Evolutionary conservation across 208 protist species (phyloP).

Genomic region (Trypanosoma cruzi): DNA sequence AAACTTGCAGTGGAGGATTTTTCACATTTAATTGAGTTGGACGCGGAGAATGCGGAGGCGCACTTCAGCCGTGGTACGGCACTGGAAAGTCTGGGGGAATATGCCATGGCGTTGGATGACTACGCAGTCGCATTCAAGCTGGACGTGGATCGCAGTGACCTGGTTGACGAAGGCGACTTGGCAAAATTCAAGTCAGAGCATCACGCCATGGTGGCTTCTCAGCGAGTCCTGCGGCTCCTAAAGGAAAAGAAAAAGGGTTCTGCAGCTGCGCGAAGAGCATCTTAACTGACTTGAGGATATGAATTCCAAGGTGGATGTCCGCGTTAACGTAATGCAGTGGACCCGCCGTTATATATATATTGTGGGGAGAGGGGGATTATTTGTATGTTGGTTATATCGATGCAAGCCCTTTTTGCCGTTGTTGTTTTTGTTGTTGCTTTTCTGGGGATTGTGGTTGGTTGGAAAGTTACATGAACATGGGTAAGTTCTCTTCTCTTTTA

Average conservation of each 20-base stretch:
- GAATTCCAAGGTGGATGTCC: background rate
- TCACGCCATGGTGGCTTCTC: constrained; percentile 20
- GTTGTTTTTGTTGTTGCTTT: constrained; percentile 13
- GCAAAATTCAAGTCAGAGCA: constrained; percentile 19
- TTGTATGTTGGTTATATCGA: background rate
- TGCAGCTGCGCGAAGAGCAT: background rate
- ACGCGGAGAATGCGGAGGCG: constrained; percentile 72
- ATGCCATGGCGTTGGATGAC: constrained; percentile 58
- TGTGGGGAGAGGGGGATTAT: background rate
- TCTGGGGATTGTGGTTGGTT: background rate
- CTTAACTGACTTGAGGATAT: background rate
- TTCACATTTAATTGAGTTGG: constrained; percentile 45
- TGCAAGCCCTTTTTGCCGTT: background rate
- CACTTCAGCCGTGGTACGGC: constrained; percentile 87
- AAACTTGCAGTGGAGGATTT: constrained; percentile 62
- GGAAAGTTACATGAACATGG: background rate
- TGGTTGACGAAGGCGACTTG: background rate
- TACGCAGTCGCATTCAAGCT: constrained; percentile 60
- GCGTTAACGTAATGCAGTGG: no score
- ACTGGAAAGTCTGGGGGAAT: constrained; percentile 53
- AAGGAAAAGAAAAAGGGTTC: background rate
- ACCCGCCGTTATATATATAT: no score
- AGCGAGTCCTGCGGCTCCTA: constrained; percentile 9
- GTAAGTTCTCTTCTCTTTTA: background rate
- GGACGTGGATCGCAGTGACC: constrained; percentile 31